Base-by-base conservation (phyloP, 192 early-diverging fungal genomes). In the Backusella parvicylindrica region DNA sequence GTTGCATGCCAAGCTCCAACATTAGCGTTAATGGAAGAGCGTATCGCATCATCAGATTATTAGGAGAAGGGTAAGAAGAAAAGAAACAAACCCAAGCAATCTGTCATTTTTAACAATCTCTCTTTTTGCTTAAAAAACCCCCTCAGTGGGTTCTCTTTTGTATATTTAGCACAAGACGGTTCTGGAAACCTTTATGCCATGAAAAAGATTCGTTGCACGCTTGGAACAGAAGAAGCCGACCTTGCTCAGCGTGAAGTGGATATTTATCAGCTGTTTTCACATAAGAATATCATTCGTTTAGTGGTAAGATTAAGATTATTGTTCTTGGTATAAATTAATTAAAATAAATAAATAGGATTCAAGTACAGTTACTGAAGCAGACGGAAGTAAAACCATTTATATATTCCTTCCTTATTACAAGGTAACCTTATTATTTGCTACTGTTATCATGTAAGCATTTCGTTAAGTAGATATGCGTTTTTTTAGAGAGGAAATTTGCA, bases 341-440 rank as follows among this genome's bases (percentile, higher is more conserved):
- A 66, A 41, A 12, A 60, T n/a, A 73, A 38, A 38, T 68, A 32
- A 35, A 35, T 33, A 91, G 77, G 92, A 89, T 75, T 87, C 85
- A 40, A 84, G 84, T 37, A 83, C 85, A 16, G 78, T 84, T 7
- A 78, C 81, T 13, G 89, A 89, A 72, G 77, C 81, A 64, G 84
- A 88, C 75, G 80, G 81, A 5, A 81, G 80, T 41, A 85, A 85
- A 72, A 77, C 86, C 5, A 90, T 90, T 1, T 90, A 90, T 64
- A 94, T 94, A 67, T 89, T 92, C 73, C 82, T 94, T 64, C 92
- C 91, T 11, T 87, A 91, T 49, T 92, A 89, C 74, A 85, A 87
- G 73, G 84, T 85, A 75, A 4, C 26, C 4, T 26, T 9, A 35
- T 90, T 30, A 89, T 90, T 40, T 50, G 0, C 12, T 60, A 23